Evolutionary conservation across 306 rosid genomes (phyloP).

Genomic region (Carpinus fangiana): DNA sequence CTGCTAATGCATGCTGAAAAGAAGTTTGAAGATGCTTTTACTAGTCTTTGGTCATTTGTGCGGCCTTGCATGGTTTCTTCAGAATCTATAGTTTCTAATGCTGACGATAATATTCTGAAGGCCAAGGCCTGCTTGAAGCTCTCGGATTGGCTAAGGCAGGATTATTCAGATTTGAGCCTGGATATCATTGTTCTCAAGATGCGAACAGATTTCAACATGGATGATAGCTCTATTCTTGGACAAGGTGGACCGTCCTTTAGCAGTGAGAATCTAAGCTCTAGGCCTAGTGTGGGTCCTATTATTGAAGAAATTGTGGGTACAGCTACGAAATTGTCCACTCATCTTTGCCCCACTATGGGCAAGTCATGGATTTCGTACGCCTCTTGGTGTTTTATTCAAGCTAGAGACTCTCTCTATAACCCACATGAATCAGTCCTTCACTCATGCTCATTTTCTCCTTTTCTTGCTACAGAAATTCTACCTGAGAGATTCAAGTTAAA

Average conservation of each 20-base stretch:
- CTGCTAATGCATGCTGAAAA: slow-evolving; percentile 77
- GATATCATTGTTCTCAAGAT: slow-evolving; percentile 54
- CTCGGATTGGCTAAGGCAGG: slow-evolving; percentile 69
- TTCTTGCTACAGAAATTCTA: slow-evolving; percentile 53
- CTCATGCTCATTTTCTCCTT: slow-evolving; percentile 65
- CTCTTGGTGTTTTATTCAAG: slow-evolving; percentile 92
- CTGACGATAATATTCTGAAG: slow-evolving; percentile 63
- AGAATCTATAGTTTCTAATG: slow-evolving; percentile 39
- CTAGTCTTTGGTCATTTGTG: slow-evolving; percentile 80
- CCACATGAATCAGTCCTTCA: slow-evolving; percentile 49
- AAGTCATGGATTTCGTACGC: slow-evolving; percentile 97
- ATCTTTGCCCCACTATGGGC: slow-evolving; percentile 81
- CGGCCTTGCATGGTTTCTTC: slow-evolving; percentile 62
- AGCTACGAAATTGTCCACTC: slow-evolving; percentile 73
- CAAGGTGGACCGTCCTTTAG: slow-evolving; percentile 31
- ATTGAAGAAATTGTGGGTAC: slow-evolving; percentile 82
- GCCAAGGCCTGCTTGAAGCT: slow-evolving; percentile 95
- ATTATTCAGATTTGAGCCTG: slow-evolving; percentile 54
- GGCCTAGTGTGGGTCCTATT: slow-evolving; percentile 41
- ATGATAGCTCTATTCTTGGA: slow-evolving; percentile 39
- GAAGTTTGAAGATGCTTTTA: slow-evolving; percentile 82
- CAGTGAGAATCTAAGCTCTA: slow-evolving; percentile 34
- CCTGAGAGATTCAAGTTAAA: slow-evolving; percentile 80
- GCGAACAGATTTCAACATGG: slow-evolving; percentile 53
- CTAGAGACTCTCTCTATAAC: slow-evolving; percentile 58